Evolutionary conservation across 2,329 filamentous ascomycete species (phyloP).

Genomic region (Blastomyces parvus): DNA sequence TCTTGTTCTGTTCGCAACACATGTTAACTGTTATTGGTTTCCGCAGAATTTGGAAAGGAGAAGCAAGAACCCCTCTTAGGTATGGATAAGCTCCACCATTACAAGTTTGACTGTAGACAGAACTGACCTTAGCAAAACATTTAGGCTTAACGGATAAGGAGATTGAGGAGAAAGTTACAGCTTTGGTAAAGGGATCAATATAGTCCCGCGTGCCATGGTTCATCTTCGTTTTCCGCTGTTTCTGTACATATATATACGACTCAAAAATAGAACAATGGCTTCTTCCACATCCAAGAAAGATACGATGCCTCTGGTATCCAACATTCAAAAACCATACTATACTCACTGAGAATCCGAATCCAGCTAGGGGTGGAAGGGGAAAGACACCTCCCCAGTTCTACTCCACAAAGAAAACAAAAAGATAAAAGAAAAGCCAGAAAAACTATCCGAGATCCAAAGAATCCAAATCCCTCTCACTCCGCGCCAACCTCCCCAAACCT

Average conservation of each 20-base stretch:
- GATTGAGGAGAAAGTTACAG: slow-evolving; percentile 59
- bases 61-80: slow-evolving; percentile 54
- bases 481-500: slow-evolving; percentile 37
- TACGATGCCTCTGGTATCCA: slow-evolving; percentile 1
- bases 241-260: slow-evolving; percentile 34
- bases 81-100: slow-evolving; percentile 24
- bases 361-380: background rate
- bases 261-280: slow-evolving; percentile 17
- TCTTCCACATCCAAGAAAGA: slow-evolving; percentile 13
- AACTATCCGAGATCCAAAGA: no score
- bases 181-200: slow-evolving; percentile 46
- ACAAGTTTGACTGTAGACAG: slow-evolving; percentile 1
- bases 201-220: background rate
- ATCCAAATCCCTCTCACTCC: slow-evolving; percentile 11
- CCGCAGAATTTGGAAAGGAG: slow-evolving; percentile 57
- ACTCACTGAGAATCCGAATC: background rate
- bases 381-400: background rate
- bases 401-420: background rate
- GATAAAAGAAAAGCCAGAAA: background rate
- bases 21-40: background rate
- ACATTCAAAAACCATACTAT: background rate
- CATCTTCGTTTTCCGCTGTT: slow-evolving; percentile 15
- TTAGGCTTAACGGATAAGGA: slow-evolving; percentile 58
- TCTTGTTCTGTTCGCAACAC: background rate
- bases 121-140: slow-evolving; percentile 13